Percentiles rank a stretch among this genome's conserved stretches.
phyloP scores from a whole-genome alignment of 2,329 filamentous ascomycete species.

The Huntiella decipiens region DNA sequence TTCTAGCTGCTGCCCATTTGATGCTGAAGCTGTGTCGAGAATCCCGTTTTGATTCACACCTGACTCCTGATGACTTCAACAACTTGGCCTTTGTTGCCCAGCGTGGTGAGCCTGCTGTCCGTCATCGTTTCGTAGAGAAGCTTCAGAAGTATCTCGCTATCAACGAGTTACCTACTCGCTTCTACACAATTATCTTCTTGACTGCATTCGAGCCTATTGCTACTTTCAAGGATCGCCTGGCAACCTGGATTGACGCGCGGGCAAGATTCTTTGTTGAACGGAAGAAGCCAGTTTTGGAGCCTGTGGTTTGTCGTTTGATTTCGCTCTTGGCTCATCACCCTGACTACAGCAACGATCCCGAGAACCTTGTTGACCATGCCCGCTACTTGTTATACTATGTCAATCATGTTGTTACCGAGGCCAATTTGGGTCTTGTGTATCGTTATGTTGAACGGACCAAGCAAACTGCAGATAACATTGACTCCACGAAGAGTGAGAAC shows the following conservation, averaged over 20 bases:
- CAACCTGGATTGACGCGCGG: conserved; percentile 78
- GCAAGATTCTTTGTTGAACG: conserved; percentile 43
- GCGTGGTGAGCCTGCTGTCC: conserved; percentile 54
- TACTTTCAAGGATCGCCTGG: conserved; percentile 53
- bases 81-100: conserved; percentile 64
- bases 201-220: conserved; percentile 72
- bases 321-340: conserved; percentile 86
- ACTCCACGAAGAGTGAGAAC: conserved; percentile 45
- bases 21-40: conserved; percentile 68
- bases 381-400: conserved; percentile 85
- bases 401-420: conserved; percentile 60
- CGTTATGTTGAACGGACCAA: conserved; percentile 88
- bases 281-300: conserved; percentile 54
- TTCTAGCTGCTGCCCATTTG: conserved; percentile 62
- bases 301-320: conserved; percentile 61
- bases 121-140: conserved; percentile 61
- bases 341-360: conserved; percentile 51
- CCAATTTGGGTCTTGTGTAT: conserved; percentile 75
- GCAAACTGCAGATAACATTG: conserved; percentile 65
- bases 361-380: conserved; percentile 62
- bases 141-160: conserved; percentile 79
- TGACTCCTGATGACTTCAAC: conserved; percentile 61
- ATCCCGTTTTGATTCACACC: conserved; percentile 55
- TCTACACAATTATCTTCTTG: conserved; percentile 78
- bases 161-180: conserved; percentile 49